phyloP scores from a whole-genome alignment of 345 rosid genomes.

The Bretschneidera sinensis region DNA sequence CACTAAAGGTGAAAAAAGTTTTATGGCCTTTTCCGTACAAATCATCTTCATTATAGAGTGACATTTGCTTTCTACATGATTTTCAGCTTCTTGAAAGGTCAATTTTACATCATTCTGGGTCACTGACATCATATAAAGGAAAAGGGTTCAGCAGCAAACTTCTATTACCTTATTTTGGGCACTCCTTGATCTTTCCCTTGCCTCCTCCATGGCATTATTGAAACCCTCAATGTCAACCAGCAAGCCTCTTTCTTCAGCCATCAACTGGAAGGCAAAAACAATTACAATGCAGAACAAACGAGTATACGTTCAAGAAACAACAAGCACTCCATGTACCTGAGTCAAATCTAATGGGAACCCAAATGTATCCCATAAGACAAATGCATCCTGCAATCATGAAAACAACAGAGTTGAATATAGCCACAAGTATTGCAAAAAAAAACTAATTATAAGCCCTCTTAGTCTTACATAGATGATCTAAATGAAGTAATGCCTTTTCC shows the following conservation, averaged over 20 bases:
- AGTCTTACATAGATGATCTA: no score
- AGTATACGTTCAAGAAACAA: background rate
- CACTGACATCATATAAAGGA: background rate
- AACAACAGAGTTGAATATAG: constrained; percentile 2
- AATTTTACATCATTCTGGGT: background rate
- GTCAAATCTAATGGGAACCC: constrained; percentile 97
- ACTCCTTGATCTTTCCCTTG: constrained; percentile 87
- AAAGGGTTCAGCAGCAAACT: background rate
- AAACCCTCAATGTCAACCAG: constrained; percentile 80
- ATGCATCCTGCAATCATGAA: constrained; percentile 71
- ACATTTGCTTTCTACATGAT: background rate
- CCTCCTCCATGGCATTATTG: constrained; percentile 81
- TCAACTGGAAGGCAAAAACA: constrained; percentile 44
- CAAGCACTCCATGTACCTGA: constrained; percentile 45
- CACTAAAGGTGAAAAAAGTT: constrained; percentile 5
- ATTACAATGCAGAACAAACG: constrained; percentile 14
- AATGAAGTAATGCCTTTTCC: no score
- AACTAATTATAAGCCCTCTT: background rate
- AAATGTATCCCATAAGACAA: constrained; percentile 92
- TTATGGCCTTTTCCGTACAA: background rate
- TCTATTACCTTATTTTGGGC: constrained; percentile 72
- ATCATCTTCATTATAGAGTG: no score
- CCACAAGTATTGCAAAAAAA: background rate
- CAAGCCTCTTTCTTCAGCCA: constrained; percentile 94
- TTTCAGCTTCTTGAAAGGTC: background rate